Conservation (phyloP, 1,284 basidiomycete genomes). For the Leccinum fallax region DNA sequence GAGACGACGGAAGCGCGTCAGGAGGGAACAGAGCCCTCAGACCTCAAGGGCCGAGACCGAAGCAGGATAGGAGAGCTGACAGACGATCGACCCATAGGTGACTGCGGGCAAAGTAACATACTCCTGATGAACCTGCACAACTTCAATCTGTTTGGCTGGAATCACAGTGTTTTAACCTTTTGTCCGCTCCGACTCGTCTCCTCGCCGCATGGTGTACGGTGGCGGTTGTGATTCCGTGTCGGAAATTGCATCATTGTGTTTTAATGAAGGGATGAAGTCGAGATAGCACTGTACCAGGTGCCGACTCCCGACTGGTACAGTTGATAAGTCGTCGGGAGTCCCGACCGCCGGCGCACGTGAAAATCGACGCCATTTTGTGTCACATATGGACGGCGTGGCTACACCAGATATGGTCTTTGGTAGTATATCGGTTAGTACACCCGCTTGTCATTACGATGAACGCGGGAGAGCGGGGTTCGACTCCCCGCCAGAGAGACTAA, state of each 20-base stretch:
- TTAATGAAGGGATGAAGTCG: neutral
- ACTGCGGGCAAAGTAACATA: neutral
- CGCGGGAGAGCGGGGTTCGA: constrained; percentile 48
- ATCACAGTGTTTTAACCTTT: too few relatives aligned
- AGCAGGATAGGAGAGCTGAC: neutral
- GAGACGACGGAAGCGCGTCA: neutral
- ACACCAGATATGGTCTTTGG: constrained; percentile 34
- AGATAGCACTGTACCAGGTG: neutral
- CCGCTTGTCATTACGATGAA: constrained; percentile 39
- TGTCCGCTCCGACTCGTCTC: neutral
- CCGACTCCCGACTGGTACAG: too few relatives aligned
- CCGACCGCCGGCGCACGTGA: too few relatives aligned
- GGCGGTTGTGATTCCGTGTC: too few relatives aligned
- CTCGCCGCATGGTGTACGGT: neutral
- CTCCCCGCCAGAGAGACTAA: constrained; percentile 44
- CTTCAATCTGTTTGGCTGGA: too few relatives aligned
- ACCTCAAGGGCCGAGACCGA: too few relatives aligned
- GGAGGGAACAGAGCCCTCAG: too few relatives aligned
- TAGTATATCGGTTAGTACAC: constrained; percentile 50
- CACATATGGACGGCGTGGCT: neutral
- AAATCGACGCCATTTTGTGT: neutral
- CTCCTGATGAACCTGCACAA: neutral
- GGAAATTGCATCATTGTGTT: neutral
- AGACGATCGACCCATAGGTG: neutral
- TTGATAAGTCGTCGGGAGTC: too few relatives aligned